phyloP scores from a whole-genome alignment of 1,284 basidiomycete species.

The Polyporus tsugae region DNA sequence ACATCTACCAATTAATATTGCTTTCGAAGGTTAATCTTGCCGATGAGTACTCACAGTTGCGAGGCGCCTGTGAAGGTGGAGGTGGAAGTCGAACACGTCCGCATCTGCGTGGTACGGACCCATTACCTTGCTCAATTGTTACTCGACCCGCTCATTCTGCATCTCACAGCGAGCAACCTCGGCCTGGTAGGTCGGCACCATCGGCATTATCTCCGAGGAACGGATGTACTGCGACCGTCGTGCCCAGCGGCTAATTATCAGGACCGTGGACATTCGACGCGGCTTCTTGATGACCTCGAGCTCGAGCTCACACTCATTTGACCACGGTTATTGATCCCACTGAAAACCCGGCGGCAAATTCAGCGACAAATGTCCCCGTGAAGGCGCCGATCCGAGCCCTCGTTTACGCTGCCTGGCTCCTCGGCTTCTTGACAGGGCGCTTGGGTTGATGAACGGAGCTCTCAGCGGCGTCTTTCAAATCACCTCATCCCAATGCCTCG shows the following conservation, averaged over 20 bases:
- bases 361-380: neutral
- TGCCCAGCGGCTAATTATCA: constrained; percentile 1
- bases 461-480: constrained; percentile 5
- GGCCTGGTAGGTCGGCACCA: neutral
- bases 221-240: neutral
- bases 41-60: neutral
- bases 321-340: neutral
- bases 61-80: neutral
- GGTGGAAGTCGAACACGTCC: neutral
- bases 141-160: neutral
- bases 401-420: neutral
- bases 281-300: neutral
- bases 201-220: neutral
- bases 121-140: neutral
- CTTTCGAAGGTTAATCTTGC: neutral
- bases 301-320: neutral
- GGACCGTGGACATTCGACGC: neutral
- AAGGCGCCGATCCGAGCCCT: too few relatives aligned
- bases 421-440: neutral
- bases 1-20: neutral
- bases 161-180: neutral
- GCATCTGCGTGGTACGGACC: neutral
- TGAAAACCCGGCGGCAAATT: neutral
- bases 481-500: constrained; percentile 3
- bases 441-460: neutral